Evolutionary conservation across 192 early-diverging fungal species (phyloP).

Genomic region (Coemansia sp.): DNA sequence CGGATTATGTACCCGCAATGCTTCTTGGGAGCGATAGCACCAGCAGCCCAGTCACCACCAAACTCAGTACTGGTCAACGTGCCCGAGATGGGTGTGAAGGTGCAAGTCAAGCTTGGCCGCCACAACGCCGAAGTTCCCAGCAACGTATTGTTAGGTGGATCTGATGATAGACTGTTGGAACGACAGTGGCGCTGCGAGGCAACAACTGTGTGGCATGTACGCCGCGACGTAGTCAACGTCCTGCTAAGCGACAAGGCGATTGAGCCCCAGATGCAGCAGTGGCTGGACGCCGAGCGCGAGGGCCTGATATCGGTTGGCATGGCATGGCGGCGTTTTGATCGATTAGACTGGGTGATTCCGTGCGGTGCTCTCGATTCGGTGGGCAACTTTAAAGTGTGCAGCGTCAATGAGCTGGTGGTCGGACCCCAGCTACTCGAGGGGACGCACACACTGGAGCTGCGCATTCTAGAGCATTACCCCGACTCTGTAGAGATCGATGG

Average conservation of each 20-base stretch:
- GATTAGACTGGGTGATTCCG: conserved; percentile 46
- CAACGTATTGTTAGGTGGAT: conserved; percentile 14
- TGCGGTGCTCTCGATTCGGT: conserved; percentile 22
- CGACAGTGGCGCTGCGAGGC: conserved; percentile 41
- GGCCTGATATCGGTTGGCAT: conserved; percentile 40
- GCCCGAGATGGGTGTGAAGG: conserved; percentile 52
- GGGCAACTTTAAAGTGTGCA: conserved; percentile 8
- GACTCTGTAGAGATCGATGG: conserved; percentile 19
- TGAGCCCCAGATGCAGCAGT: conserved; percentile 25
- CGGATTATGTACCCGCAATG: conserved; percentile 24
- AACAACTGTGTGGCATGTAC: conserved; percentile 45
- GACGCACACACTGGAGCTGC: conserved; percentile 46
- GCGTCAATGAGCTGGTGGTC: conserved; percentile 21
- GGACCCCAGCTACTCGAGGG: conserved; percentile 37
- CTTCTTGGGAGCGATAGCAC: conserved; percentile 19
- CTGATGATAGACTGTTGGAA: conserved; percentile 26
- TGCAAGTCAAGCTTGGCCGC: conserved; percentile 36
- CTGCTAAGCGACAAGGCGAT: conserved; percentile 33
- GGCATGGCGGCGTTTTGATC: conserved; percentile 44
- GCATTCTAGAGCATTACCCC: conserved; percentile 41
- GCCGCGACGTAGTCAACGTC: conserved; percentile 23
- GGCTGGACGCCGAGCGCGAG: conserved; percentile 32
- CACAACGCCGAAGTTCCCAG: conserved; percentile 20
- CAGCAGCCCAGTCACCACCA: conserved; percentile 29
- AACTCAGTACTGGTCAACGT: conserved; percentile 29